These are phyloP conservation scores for Ricinus communis DNA, from an alignment of 345 rosid species.

Conservation along the genomic window DNA sequence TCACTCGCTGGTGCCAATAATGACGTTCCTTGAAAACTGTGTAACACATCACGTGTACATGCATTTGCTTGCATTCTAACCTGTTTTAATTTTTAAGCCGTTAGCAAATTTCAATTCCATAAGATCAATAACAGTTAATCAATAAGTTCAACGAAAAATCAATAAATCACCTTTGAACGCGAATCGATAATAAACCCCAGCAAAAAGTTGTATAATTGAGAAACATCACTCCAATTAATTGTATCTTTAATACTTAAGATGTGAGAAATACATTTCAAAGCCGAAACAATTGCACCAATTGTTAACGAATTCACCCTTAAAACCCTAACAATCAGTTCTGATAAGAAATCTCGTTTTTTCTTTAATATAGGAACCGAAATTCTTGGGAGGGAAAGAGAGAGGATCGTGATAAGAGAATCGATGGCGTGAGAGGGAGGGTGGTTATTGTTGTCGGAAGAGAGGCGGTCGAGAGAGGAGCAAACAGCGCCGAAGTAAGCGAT, in stretches of 20 bases:
- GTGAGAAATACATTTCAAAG: slow-evolving; percentile 62
- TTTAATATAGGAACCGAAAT: slow-evolving; percentile 45
- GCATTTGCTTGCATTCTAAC: slow-evolving; percentile 71
- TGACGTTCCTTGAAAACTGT: slow-evolving; percentile 51
- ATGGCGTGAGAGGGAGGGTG: slow-evolving; percentile 44
- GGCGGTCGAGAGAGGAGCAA: slow-evolving; percentile 60
- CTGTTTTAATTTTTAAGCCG: slow-evolving; percentile 29
- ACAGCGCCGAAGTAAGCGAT: slow-evolving; percentile 71
- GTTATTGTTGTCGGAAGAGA: slow-evolving; percentile 30
- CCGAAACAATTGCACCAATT: slow-evolving; percentile 45
- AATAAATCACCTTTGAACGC: slow-evolving; percentile 54
- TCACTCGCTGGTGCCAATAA: slow-evolving; percentile 66
- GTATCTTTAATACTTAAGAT: slow-evolving; percentile 49
- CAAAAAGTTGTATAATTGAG: slow-evolving; percentile 44
- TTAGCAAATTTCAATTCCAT: not conserved
- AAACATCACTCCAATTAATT: slow-evolving; percentile 46
- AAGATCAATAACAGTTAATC: not conserved
- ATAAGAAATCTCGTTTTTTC: slow-evolving; percentile 53
- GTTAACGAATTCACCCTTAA: slow-evolving; percentile 44
- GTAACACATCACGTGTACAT: slow-evolving; percentile 58
- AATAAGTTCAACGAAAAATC: not conserved
- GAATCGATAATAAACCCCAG: slow-evolving; percentile 52
- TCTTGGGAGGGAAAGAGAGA: slow-evolving; percentile 59
- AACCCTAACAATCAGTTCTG: slow-evolving; percentile 42
- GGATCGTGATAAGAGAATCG: slow-evolving; percentile 54